Conservation (phyloP, 2,329 filamentous ascomycete genomes). For the Cladosporium phlei region DNA sequence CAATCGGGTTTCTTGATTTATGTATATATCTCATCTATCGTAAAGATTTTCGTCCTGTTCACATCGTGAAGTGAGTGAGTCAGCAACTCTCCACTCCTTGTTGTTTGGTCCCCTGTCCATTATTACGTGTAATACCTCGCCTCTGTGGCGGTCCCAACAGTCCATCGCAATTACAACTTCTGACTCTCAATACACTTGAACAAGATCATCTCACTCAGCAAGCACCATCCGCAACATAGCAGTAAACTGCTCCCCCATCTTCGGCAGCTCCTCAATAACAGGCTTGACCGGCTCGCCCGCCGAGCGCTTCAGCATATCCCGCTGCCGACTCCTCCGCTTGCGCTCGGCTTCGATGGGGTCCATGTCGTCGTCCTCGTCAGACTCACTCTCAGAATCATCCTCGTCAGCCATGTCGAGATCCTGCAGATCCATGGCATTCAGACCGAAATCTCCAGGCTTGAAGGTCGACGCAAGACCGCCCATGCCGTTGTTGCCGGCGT, state of each 20-base stretch:
- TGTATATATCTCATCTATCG: conserved; percentile 11
- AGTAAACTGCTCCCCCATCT: conserved; percentile 33
- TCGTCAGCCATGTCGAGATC: conserved; percentile 78
- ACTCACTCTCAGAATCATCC: conserved; percentile 60
- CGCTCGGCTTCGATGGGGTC: conserved; percentile 88
- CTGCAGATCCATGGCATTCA: conserved; percentile 80
- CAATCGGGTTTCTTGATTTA: neutral
- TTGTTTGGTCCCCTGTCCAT: neutral
- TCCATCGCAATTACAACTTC: neutral
- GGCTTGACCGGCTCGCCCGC: conserved; percentile 37
- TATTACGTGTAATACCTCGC: conserved; percentile 1
- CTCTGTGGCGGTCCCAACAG: neutral
- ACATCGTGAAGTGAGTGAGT: too few relatives aligned
- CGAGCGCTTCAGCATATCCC: conserved; percentile 61
- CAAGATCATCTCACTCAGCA: conserved; percentile 23
- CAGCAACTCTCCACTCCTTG: too few relatives aligned
- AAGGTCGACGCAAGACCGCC: conserved; percentile 56
- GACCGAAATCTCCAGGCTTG: conserved; percentile 78
- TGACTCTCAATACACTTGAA: neutral
- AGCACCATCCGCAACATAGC: conserved; percentile 34
- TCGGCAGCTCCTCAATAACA: conserved; percentile 28
- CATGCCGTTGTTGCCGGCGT: conserved; percentile 48
- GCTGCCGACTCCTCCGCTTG: conserved; percentile 67
- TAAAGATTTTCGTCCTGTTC: neutral
- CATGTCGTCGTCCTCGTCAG: conserved; percentile 65